phyloP scores from a whole-genome alignment of 1,139 yeast species.

The Geotrichum carabidarum region DNA sequence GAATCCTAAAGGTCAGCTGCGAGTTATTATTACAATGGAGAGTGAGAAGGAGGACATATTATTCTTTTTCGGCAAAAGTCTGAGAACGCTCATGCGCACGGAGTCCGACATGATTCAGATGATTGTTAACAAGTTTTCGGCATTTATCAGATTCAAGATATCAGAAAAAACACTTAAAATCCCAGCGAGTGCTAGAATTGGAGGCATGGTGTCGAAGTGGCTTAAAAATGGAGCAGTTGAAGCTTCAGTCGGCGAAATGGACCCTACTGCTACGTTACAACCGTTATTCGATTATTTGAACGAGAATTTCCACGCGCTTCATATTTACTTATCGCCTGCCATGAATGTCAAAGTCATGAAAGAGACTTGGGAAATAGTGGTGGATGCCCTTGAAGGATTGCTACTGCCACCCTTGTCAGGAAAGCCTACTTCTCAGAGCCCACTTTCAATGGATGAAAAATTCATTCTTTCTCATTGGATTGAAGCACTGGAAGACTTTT shows the following conservation, averaged over 20 bases:
- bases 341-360: conserved; percentile 64
- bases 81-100: conserved; percentile 56
- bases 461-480: conserved; percentile 73
- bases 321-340: conserved; percentile 54
- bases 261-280: conserved; percentile 61
- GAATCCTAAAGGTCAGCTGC: conserved; percentile 61
- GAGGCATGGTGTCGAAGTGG: conserved; percentile 50
- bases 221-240: conserved; percentile 37
- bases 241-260: conserved; percentile 41
- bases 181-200: conserved; percentile 31
- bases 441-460: conserved; percentile 55
- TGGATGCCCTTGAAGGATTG: conserved; percentile 59
- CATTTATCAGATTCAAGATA: conserved; percentile 43
- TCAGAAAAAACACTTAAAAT: conserved; percentile 37
- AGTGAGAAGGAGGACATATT: conserved; percentile 72
- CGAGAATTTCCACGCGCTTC: conserved; percentile 60
- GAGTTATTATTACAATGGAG: conserved; percentile 67
- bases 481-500: conserved; percentile 60
- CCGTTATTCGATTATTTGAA: conserved; percentile 75
- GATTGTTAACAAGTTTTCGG: conserved; percentile 58
- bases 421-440: conserved; percentile 48
- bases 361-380: conserved; percentile 68
- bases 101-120: conserved; percentile 60
- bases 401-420: conserved; percentile 66
- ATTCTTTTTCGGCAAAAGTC: conserved; percentile 72